These are phyloP conservation scores for Aspergillus awamori DNA, from an alignment of 2,329 filamentous ascomycete genomes.

Conservation along the genomic window DNA sequence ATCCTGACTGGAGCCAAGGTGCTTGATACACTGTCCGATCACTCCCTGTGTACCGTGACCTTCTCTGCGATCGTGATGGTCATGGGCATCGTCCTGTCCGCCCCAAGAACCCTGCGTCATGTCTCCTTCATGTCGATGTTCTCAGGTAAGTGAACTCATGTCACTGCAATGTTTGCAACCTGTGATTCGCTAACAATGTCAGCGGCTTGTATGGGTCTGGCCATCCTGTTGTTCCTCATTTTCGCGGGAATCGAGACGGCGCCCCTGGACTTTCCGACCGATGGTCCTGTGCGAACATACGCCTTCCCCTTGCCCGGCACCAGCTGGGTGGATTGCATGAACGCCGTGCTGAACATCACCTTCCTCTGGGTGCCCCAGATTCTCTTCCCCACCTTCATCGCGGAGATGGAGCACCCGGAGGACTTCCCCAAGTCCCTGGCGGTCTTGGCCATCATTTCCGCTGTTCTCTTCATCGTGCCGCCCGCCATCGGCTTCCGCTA, in stretches of 20 bases:
- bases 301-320: slow-evolving; percentile 52
- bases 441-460: slow-evolving; percentile 49
- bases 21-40: slow-evolving; percentile 53
- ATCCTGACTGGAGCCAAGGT: slow-evolving; percentile 54
- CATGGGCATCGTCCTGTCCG: slow-evolving; percentile 52
- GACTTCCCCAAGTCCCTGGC: slow-evolving; percentile 56
- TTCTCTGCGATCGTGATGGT: slow-evolving; percentile 52
- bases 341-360: slow-evolving; percentile 54
- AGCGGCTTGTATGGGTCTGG: slow-evolving; percentile 52
- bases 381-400: slow-evolving; percentile 56
- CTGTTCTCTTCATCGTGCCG: slow-evolving; percentile 54
- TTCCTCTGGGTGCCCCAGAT: slow-evolving; percentile 57
- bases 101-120: slow-evolving; percentile 51
- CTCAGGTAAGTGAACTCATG: slow-evolving; percentile 33
- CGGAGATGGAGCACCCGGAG: slow-evolving; percentile 54
- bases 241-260: slow-evolving; percentile 52
- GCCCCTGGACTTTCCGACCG: slow-evolving; percentile 48
- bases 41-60: slow-evolving; percentile 53
- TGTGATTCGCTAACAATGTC: neutral
- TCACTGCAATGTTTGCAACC: no score
- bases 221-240: slow-evolving; percentile 54
- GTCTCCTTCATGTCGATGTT: slow-evolving; percentile 57
- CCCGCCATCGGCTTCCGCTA: slow-evolving; percentile 54
- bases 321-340: slow-evolving; percentile 52
- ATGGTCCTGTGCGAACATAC: slow-evolving; percentile 50